Base-by-base conservation (phyloP, 805 yeast species). In the Candida krabiensis region DNA sequence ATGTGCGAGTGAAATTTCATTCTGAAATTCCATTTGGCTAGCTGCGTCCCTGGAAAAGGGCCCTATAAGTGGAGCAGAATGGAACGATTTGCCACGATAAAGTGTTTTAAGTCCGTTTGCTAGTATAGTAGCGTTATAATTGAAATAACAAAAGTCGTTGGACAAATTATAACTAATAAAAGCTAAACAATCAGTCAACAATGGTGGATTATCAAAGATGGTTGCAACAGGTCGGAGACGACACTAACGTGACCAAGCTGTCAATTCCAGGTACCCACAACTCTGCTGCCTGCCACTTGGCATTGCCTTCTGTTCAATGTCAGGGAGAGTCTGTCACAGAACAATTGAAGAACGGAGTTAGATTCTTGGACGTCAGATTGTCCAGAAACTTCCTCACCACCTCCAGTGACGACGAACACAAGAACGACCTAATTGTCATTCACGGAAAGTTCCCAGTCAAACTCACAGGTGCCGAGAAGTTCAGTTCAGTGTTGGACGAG, bases 201-300 rank as follows among this genome's bases (percentile, higher is more conserved):
- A 61, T 46, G 55, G 56, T 48, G 13, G 39, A 49, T 22, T 53
- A 45, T 38, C 18, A 31, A 17, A 19, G 8, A 22, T 84, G 91
- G 93, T 60, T 80, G 66, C 55, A 61, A 23, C 68, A 70, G 9
- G 53, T 83, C 41, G 60, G 65, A 37, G 86, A 81, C 53, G 66
- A 77, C 56, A 64, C 72, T 15, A 53, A 53, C 28, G 44, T 85
- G 24, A 68, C 83, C 3, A 63, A 71, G 40, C 67, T 85, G 36
- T 67, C 90, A 0, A 67, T 85, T 35, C 89, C 91, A 8, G 93
- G 93, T n/a, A 84, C 91, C n/a, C 93, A 85, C 64, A 84, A 85
- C 56, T 72, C 86, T 28, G 87, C 84, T 11, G 91, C 91, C 5
- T 78, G 75, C 49, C 80, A 81, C 56, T 43, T 73, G 6, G 83